These are phyloP conservation scores for Argentina anserina DNA, from an alignment of 306 rosid species.

Conservation along the genomic window DNA sequence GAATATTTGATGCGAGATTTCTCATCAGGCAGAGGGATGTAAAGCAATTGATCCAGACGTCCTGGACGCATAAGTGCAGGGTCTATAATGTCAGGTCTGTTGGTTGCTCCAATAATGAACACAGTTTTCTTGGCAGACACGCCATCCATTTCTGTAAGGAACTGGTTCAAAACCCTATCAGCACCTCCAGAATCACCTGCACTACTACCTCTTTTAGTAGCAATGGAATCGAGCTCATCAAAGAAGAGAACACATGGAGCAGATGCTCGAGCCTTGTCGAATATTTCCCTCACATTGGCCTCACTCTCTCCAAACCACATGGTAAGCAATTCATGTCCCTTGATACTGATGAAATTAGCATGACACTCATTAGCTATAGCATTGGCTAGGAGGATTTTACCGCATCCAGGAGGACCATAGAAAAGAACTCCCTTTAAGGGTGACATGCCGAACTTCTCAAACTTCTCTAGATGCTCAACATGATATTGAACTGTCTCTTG, in stretches of 20 bases:
- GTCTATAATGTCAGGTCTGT: slow-evolving; percentile 46
- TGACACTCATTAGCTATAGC: slow-evolving; percentile 48
- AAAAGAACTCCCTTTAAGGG: slow-evolving; percentile 39
- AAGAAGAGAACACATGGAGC: slow-evolving; percentile 38
- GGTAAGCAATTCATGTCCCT: slow-evolving; percentile 31
- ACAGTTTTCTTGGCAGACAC: slow-evolving; percentile 32
- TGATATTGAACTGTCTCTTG: slow-evolving; percentile 39
- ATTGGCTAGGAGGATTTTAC: slow-evolving; percentile 34
- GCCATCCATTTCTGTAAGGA: slow-evolving; percentile 32
- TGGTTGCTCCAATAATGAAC: slow-evolving; percentile 39
- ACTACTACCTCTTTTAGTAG: slow-evolving; percentile 33
- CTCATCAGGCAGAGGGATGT: slow-evolving; percentile 34
- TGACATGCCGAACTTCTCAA: slow-evolving; percentile 36
- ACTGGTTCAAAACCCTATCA: slow-evolving; percentile 35
- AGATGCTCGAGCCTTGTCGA: slow-evolving; percentile 33
- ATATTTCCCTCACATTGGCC: slow-evolving; percentile 31
- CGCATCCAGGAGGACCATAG: slow-evolving; percentile 46
- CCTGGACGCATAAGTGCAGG: slow-evolving; percentile 51
- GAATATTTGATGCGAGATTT: slow-evolving; percentile 29
- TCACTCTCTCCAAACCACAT: slow-evolving; percentile 35
- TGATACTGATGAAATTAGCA: slow-evolving; percentile 34
- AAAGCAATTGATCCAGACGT: slow-evolving; percentile 37
- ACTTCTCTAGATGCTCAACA: slow-evolving; percentile 34
- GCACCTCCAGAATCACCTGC: slow-evolving; percentile 37
- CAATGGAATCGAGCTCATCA: slow-evolving; percentile 37